Evolutionary conservation across 2,329 filamentous ascomycete genomes (phyloP).

Genomic region (Phoma herbarum): DNA sequence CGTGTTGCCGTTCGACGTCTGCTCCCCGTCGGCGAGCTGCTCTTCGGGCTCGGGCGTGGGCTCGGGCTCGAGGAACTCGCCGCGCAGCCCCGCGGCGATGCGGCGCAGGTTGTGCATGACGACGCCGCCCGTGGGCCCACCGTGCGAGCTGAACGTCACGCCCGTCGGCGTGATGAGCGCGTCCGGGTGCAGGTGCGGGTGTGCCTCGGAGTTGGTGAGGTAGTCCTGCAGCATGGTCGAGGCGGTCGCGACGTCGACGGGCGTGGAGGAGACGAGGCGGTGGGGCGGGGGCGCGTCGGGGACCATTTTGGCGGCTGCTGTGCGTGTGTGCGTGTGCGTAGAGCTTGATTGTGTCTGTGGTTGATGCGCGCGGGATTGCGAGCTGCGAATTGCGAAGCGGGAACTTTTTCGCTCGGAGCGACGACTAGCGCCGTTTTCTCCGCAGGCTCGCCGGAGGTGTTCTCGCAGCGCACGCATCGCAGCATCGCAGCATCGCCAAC

Average conservation of each 20-base stretch:
- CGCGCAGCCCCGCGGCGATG: conserved; percentile 61
- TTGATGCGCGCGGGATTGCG: no score
- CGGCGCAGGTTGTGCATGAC: conserved; percentile 62
- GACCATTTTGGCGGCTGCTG: conserved; percentile 35
- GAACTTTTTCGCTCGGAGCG: neutral
- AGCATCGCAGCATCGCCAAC: neutral
- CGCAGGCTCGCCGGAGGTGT: neutral
- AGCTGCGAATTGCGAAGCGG: neutral
- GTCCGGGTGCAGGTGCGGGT: conserved; percentile 60
- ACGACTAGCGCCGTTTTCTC: neutral
- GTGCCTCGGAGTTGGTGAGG: conserved; percentile 50
- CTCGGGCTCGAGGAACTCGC: conserved; percentile 60
- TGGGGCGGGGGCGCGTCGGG: conserved; percentile 50
- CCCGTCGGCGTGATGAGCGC: conserved; percentile 55
- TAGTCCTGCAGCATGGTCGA: conserved; percentile 51
- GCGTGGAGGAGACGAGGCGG: conserved; percentile 41
- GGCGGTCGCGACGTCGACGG: conserved; percentile 48
- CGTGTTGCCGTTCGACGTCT: no score
- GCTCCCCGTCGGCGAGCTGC: no score
- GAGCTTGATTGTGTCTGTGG: no score
- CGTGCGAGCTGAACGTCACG: conserved; percentile 53
- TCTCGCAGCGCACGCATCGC: neutral
- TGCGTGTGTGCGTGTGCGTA: neutral
- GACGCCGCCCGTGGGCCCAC: conserved; percentile 57
- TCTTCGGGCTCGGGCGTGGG: conserved; percentile 50